These are phyloP conservation scores for Phanerodontia chrysosporium DNA, from an alignment of 768 basidiomycete species.

Conservation along the genomic window DNA sequence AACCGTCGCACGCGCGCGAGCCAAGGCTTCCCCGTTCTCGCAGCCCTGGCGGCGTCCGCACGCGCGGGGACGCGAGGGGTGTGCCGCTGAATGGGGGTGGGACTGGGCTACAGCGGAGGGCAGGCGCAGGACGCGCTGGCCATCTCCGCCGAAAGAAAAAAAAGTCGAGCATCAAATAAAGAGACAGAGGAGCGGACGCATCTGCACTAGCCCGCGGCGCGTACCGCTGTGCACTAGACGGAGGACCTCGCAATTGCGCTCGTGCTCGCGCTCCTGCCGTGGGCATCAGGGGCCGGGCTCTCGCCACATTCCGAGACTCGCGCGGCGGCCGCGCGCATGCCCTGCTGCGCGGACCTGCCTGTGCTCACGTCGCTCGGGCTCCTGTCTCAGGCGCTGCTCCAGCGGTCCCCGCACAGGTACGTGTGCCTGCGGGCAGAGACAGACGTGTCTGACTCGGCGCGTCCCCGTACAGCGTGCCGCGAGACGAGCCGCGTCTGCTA, in stretches of 20 bases:
- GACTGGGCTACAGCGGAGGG: too few relatives aligned
- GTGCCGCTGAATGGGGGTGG: too few relatives aligned
- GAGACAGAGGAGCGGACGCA: too few relatives aligned
- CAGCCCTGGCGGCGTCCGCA: too few relatives aligned
- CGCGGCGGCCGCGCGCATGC: neutral
- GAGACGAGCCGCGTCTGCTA: neutral
- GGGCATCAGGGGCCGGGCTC: neutral
- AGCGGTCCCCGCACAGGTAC: neutral
- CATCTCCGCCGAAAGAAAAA: too few relatives aligned
- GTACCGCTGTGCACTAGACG: too few relatives aligned
- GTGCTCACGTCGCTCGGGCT: conserved; percentile 1
- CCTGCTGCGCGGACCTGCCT: conserved; percentile 3
- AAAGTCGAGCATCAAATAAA: too few relatives aligned
- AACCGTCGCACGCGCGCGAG: too few relatives aligned
- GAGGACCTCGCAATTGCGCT: neutral
- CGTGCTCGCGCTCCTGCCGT: neutral
- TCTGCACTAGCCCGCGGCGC: too few relatives aligned
- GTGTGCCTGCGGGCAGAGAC: neutral
- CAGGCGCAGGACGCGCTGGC: too few relatives aligned
- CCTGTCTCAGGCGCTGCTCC: neutral
- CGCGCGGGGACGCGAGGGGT: too few relatives aligned
- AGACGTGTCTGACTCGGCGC: neutral
- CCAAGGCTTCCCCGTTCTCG: too few relatives aligned
- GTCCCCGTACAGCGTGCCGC: neutral
- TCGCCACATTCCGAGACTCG: neutral